Conservation (phyloP, 2,329 filamentous ascomycete genomes). For the Aspergillus sp. region DNA sequence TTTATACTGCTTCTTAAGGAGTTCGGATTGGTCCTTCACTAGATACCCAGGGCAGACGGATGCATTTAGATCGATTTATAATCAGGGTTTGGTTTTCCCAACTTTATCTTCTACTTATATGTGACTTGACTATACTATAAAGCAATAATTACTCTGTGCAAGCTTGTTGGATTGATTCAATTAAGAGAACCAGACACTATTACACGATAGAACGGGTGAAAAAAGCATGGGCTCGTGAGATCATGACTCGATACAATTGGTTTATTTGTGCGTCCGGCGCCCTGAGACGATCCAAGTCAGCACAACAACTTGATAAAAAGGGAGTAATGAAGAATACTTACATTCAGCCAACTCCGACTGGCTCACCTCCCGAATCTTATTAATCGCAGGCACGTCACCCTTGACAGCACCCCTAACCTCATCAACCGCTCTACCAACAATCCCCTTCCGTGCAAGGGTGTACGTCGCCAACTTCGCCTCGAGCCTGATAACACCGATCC, state of each 20-base stretch:
- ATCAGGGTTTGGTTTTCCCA: not conserved
- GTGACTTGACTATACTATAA: not conserved
- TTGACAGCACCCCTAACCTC: constrained; percentile 68
- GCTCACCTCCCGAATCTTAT: constrained; percentile 67
- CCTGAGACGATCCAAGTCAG: constrained; percentile 15
- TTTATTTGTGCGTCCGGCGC: constrained; percentile 24
- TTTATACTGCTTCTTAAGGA: not conserved
- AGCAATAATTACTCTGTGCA: not conserved
- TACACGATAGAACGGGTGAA: not conserved
- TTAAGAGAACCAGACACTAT: not conserved
- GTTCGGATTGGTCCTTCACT: not conserved
- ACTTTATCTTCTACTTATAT: not conserved
- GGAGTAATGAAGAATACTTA: constrained; percentile 14
- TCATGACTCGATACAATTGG: not conserved
- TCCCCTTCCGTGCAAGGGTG: constrained; percentile 55
- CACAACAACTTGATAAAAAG: not conserved
- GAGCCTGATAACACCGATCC: constrained; percentile 74
- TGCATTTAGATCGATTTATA: not conserved
- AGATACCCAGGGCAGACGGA: constrained; percentile 1
- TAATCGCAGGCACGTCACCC: constrained; percentile 64
- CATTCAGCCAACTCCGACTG: constrained; percentile 60
- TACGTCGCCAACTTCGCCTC: constrained; percentile 68
- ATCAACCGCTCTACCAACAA: constrained; percentile 60
- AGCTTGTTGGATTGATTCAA: not conserved
- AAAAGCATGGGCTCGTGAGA: not conserved